Base-by-base conservation (phyloP, 176 grass and related monocot genomes). In the Secale cereale region DNA sequence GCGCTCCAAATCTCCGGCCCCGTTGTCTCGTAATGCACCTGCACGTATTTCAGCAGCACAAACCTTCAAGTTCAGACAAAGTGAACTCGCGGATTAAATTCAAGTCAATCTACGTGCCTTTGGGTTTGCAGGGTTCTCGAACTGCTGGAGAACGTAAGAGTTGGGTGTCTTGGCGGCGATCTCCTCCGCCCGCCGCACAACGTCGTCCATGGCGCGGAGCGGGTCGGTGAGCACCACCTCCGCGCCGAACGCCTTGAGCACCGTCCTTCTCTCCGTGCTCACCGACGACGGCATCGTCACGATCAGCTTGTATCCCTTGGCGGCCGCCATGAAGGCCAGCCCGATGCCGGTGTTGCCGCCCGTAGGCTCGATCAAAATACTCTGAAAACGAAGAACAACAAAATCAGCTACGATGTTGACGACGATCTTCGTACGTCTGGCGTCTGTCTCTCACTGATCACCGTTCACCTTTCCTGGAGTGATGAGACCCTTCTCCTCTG, bases 311-410 rank as follows among this genome's bases (percentile, higher is more conserved):
- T 97, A 97, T 16, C 87, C 91, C 45, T 94, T 94, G 3, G 89
- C 89, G 10, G 94, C 91, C 1, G 89, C 89, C 64, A 94, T 84
- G 46, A 94, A 94, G 7, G 94, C 89, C 26, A 97, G 87, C 16
- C 89, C 91, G 64, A 97, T 91, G 46, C 94, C 91, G 2, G 94
- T 97, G 85, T 92, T 94, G 10, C 94, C 94, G 39, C 91, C 92
- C 12, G 94, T 97, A 3, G 94, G 87, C 80, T 97, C 91, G 48
- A 97, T 97, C 76, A 97, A 45, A 15, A 94, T 85, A 11, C 94
- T 97, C 89, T 93, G 52, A 1, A 16, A 6, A 45, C 1, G 1
- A 19, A 66, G 28, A 19, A 36, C 15, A 43, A 43, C 10, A 13
- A 43, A 43, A 43, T 62, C 4, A 27, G 59, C 59, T 16, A 32